Evolutionary conservation across 2,329 filamentous ascomycete genomes (phyloP), one percentile per base, ranked within the genome.

Genomic region (Diaporthe capsici): DNA sequence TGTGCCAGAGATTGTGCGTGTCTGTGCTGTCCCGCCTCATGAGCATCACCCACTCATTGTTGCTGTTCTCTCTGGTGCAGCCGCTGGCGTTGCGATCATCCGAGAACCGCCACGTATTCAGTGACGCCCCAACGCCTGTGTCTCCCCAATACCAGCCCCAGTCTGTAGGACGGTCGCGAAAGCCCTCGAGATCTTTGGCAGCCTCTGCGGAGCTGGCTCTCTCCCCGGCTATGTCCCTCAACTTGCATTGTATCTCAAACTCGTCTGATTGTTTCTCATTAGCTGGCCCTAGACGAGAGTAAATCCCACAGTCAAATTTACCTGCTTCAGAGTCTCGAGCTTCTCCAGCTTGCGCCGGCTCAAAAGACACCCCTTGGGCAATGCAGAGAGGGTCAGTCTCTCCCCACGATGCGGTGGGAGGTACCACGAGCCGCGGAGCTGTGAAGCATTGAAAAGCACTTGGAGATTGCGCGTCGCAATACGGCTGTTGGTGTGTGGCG

Each of bases 1-100:
- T 80, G 60, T 82, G 81, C 78, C 79, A 82, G 34, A 81, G 63
- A 73, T 82, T 82, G n/a, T 71, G 67, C 51, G 73, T 71, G 67
- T 80, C 49, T 3, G 31, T 80, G 39, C 77, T 77, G 73, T 82
- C 81, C 6, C 80, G 75, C 49, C 76, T 74, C 15, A 80, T 79
- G 12, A 82, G 55, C 73, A 82, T 77, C n/a, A 80, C 78, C 71
- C 78, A 79, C 17, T 75, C 74, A 2, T 71, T 77, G 68, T 80
- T 74, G 65, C 73, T 72, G 67, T 65, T 65, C 22, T 58, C 42
- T 28, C 31, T 71, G 6, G 57, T 72, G 73, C 73, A 75, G 13
- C 67, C 67, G 22, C 25, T 57, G 9, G 63, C 72, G 51, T 72
- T 74, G 34, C 55, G 75, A 10, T 49, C 42, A 17, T 77, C 71